A percentile compares a stretch with the other conserved stretches of the same genome.
These are phyloP conservation scores for Arthroderma sp. DNA, from an alignment of 2,329 filamentous ascomycete genomes.

Conservation along the genomic window DNA sequence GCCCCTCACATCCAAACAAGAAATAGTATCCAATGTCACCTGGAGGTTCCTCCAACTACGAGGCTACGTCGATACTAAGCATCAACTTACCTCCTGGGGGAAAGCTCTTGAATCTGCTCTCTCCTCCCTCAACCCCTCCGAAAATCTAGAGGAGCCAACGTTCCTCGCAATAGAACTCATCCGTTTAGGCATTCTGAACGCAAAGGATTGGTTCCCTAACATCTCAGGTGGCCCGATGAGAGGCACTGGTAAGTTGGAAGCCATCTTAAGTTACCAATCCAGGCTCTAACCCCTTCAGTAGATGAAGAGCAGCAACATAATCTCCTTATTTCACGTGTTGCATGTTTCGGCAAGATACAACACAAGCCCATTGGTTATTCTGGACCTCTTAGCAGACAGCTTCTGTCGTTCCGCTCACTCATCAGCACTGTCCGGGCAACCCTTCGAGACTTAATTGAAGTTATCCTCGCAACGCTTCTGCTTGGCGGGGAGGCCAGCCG, in stretches of 20 bases:
- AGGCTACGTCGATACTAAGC: conserved; percentile 66
- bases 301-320: conserved; percentile 68
- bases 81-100: conserved; percentile 75
- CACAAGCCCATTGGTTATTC: conserved; percentile 86
- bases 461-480: conserved; percentile 67
- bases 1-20: conserved; percentile 51
- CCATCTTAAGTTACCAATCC: background rate
- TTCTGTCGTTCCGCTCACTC: conserved; percentile 76
- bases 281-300: conserved; percentile 17
- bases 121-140: conserved; percentile 45
- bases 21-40: conserved; percentile 61
- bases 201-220: conserved; percentile 49
- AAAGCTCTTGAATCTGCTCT: conserved; percentile 62
- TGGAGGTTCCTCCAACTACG: conserved; percentile 86
- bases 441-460: conserved; percentile 73
- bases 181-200: conserved; percentile 64
- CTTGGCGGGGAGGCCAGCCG: conserved; percentile 67
- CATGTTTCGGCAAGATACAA: conserved; percentile 67
- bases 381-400: conserved; percentile 78
- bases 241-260: conserved; percentile 35
- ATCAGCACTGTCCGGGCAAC: conserved; percentile 66
- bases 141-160: conserved; percentile 60
- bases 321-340: conserved; percentile 73
- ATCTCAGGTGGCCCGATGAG: conserved; percentile 49
- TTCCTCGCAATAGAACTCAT: conserved; percentile 79